Evolutionary conservation across 2,329 filamentous ascomycete genomes (phyloP).

Genomic region (Alternaria consortialis): DNA sequence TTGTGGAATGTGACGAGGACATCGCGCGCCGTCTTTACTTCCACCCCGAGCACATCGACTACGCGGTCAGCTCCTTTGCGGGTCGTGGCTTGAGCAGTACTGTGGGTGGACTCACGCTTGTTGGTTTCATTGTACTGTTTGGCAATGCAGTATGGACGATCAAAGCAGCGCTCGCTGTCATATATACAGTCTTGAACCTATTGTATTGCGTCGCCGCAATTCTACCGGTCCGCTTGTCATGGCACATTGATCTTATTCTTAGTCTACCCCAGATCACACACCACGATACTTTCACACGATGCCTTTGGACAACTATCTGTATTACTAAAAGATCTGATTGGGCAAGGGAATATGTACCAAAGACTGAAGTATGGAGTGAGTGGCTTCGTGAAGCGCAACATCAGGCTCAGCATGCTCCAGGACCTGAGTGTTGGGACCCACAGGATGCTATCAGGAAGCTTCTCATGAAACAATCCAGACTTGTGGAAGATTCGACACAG

Average conservation of each 20-base stretch:
- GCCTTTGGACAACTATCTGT: neutral
- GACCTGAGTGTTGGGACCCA: neutral
- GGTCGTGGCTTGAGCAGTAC: neutral
- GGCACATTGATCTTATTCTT: neutral
- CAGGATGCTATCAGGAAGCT: too few species aligned
- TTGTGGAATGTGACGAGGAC: neutral
- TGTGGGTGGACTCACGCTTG: neutral
- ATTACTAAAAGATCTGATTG: neutral
- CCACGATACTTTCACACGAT: neutral
- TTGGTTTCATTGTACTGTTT: constrained; percentile 4
- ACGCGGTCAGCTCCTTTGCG: neutral
- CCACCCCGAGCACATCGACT: neutral
- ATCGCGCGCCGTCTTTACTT: neutral
- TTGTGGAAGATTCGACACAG: too few species aligned
- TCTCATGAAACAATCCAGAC: too few species aligned
- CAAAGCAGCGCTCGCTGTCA: constrained; percentile 5
- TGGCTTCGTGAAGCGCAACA: neutral
- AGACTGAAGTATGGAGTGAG: neutral
- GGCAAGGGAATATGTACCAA: neutral
- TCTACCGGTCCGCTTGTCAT: neutral
- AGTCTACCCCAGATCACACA: neutral
- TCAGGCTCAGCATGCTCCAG: neutral
- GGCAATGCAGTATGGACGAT: constrained; percentile 7
- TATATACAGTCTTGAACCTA: neutral
- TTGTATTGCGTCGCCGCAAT: neutral